phyloP scores from a whole-genome alignment of 1,284 basidiomycete genomes.

The Boletus coffeatus region DNA sequence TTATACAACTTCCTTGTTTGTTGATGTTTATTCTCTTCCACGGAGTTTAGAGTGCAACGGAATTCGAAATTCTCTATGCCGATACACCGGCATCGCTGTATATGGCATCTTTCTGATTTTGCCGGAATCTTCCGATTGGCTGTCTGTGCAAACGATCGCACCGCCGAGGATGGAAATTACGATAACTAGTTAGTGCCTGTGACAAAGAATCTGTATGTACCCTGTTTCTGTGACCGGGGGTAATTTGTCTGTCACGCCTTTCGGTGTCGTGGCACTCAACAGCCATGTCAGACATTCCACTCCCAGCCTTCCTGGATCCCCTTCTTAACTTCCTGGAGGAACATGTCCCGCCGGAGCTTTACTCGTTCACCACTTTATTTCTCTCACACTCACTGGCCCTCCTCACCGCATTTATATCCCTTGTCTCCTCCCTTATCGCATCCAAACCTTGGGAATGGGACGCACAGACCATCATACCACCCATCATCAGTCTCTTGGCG shows the following conservation, averaged over 20 bases:
- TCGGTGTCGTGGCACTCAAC: slow-evolving; percentile 20
- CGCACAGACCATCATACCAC: slow-evolving; percentile 61
- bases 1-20: slow-evolving; percentile 28
- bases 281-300: slow-evolving; percentile 24
- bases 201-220: slow-evolving; percentile 8
- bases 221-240: slow-evolving; percentile 14
- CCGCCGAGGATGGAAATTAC: slow-evolving; percentile 9
- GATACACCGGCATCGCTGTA: slow-evolving; percentile 10
- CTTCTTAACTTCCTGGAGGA: slow-evolving; percentile 50
- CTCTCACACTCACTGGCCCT: slow-evolving; percentile 51
- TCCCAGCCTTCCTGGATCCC: slow-evolving; percentile 41
- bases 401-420: slow-evolving; percentile 41
- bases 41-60: slow-evolving; percentile 19
- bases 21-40: slow-evolving; percentile 22
- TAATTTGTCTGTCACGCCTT: slow-evolving; percentile 16
- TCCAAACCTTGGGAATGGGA: slow-evolving; percentile 58
- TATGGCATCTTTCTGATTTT: slow-evolving; percentile 3
- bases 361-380: slow-evolving; percentile 44
- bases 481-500: slow-evolving; percentile 62
- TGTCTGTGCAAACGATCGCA: slow-evolving; percentile 1
- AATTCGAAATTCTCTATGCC: slow-evolving; percentile 18
- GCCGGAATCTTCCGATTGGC: slow-evolving; percentile 29
- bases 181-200: slow-evolving; percentile 9
- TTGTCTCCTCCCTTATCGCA: slow-evolving; percentile 43
- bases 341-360: slow-evolving; percentile 50